Percentiles rank a stretch among this genome's conserved stretches.
Evolutionary conservation across 2,329 filamentous ascomycete species (phyloP).

Genomic region (Cladosporium sp.): DNA sequence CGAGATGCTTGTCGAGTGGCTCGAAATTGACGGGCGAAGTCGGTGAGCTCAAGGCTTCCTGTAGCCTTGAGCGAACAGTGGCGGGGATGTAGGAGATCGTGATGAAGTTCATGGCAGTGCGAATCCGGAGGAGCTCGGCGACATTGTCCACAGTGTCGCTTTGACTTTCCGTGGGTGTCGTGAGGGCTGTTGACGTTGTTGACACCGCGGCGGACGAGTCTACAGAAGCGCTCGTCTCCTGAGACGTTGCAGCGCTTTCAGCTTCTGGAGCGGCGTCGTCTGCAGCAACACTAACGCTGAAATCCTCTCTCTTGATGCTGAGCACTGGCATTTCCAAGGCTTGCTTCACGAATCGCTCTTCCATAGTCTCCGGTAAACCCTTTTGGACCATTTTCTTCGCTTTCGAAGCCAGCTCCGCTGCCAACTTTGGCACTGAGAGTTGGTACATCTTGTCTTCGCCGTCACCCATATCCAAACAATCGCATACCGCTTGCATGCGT

Average conservation of each 20-base stretch:
- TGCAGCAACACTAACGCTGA: slow-evolving; percentile 27
- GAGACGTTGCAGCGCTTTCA: slow-evolving; percentile 15
- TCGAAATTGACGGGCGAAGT: slow-evolving; percentile 53
- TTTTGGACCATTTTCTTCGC: slow-evolving; percentile 60
- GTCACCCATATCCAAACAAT: slow-evolving; percentile 78
- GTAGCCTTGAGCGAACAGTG: slow-evolving; percentile 39
- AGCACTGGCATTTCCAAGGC: slow-evolving; percentile 70
- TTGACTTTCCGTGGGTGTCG: slow-evolving; percentile 18
- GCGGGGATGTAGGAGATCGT: slow-evolving; percentile 54
- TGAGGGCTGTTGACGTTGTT: slow-evolving; percentile 23
- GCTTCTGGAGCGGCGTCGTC: slow-evolving; percentile 19
- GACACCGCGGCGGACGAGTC: slow-evolving; percentile 14
- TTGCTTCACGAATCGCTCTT: slow-evolving; percentile 74
- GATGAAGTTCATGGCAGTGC: slow-evolving; percentile 60
- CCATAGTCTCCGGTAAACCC: slow-evolving; percentile 71
- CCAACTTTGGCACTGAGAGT: slow-evolving; percentile 65
- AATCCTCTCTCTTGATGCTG: slow-evolving; percentile 56
- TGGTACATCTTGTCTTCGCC: slow-evolving; percentile 82
- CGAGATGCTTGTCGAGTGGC: slow-evolving; percentile 64
- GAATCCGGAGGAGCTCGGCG: slow-evolving; percentile 55
- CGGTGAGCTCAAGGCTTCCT: slow-evolving; percentile 35
- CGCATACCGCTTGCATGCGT: slow-evolving; percentile 67
- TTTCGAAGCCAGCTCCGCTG: slow-evolving; percentile 61
- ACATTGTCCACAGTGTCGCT: slow-evolving; percentile 35
- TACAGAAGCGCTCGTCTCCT: slow-evolving; percentile 24